phyloP scores from a whole-genome alignment of 2,329 filamentous ascomycete genomes.

The Exophiala oligosperma region DNA sequence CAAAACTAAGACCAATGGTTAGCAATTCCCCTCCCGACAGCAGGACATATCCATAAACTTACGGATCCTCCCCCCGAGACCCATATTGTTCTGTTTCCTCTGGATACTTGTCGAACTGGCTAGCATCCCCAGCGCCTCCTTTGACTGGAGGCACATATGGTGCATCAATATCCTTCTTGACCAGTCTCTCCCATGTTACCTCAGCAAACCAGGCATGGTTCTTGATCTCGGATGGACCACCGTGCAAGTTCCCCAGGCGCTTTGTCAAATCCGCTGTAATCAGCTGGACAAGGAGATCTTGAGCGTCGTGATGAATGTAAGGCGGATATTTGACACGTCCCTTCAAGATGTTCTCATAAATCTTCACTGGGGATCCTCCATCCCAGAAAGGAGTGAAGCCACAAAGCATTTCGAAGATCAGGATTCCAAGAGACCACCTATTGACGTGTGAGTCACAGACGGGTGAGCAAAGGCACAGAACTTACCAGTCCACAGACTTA shows the following conservation, averaged over 20 bases:
- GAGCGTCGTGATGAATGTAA: slow-evolving; percentile 91
- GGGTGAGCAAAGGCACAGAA: slow-evolving; percentile 15
- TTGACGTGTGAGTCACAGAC: slow-evolving; percentile 13
- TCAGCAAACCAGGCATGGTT: slow-evolving; percentile 95
- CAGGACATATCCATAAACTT: slow-evolving; percentile 48
- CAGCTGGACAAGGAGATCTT: slow-evolving; percentile 85
- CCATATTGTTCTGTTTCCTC: slow-evolving; percentile 96
- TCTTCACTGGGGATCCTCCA: slow-evolving; percentile 95
- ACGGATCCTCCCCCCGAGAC: slow-evolving; percentile 77
- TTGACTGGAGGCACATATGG: slow-evolving; percentile 96
- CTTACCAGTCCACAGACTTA: slow-evolving; percentile 98
- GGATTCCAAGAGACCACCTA: slow-evolving; percentile 97
- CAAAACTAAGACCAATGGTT: slow-evolving; percentile 54
- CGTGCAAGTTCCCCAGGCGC: slow-evolving; percentile 88
- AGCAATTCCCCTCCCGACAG: slow-evolving; percentile 7
- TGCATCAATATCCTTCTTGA: slow-evolving; percentile 95
- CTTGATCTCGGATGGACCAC: slow-evolving; percentile 89
- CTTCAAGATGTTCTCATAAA: slow-evolving; percentile 98
- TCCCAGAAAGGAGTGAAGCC: slow-evolving; percentile 99
- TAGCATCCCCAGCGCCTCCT: slow-evolving; percentile 89
- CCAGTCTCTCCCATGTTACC: slow-evolving; percentile 93
- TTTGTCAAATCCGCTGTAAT: slow-evolving; percentile 96
- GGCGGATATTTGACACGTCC: slow-evolving; percentile 95
- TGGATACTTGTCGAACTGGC: slow-evolving; percentile 96
- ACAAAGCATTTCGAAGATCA: slow-evolving; percentile 99